These are phyloP conservation scores for Pyrenopolyporus hunteri DNA, from an alignment of 495 filamentous ascomycete species.

Conservation along the genomic window DNA sequence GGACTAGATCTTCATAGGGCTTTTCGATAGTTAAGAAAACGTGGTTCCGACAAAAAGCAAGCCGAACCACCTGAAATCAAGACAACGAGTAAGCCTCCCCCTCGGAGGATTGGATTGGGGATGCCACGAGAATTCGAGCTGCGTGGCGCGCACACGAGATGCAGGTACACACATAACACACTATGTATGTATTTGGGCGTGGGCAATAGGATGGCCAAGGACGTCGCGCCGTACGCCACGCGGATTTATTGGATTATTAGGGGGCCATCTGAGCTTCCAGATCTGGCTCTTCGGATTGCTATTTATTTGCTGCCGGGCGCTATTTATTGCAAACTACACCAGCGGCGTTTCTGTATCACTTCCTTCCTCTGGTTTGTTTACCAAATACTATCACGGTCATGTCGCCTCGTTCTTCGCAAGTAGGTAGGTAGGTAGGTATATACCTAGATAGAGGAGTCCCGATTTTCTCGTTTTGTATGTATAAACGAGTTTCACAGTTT, in stretches of 20 bases:
- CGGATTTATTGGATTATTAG: constrained; percentile 8
- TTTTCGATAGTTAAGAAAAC: constrained; percentile 39
- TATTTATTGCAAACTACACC: not conserved
- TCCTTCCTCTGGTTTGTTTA: not conserved
- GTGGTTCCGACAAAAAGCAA: constrained; percentile 4
- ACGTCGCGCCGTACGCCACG: constrained; percentile 22
- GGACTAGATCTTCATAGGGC: constrained; percentile 21
- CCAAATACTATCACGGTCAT: too few relatives aligned
- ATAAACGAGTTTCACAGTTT: constrained; percentile 23
- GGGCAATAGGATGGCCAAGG: constrained; percentile 3
- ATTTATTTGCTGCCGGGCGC: not conserved
- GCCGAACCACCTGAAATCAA: constrained; percentile 7
- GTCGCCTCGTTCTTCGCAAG: too few relatives aligned
- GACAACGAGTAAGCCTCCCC: not conserved
- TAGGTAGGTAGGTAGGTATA: not conserved
- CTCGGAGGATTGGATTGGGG: not conserved
- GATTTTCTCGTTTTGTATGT: constrained; percentile 13
- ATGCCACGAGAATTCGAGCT: constrained; percentile 32
- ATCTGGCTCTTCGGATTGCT: constrained; percentile 16
- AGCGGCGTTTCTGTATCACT: not conserved
- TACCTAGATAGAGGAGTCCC: constrained; percentile 2
- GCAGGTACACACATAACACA: constrained; percentile 31
- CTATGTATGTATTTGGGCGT: constrained; percentile 14
- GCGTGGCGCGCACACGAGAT: constrained; percentile 24
- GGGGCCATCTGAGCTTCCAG: constrained; percentile 21